Conservation (phyloP, 306 rosid species). For the Dalbergia cochinchinensis region DNA sequence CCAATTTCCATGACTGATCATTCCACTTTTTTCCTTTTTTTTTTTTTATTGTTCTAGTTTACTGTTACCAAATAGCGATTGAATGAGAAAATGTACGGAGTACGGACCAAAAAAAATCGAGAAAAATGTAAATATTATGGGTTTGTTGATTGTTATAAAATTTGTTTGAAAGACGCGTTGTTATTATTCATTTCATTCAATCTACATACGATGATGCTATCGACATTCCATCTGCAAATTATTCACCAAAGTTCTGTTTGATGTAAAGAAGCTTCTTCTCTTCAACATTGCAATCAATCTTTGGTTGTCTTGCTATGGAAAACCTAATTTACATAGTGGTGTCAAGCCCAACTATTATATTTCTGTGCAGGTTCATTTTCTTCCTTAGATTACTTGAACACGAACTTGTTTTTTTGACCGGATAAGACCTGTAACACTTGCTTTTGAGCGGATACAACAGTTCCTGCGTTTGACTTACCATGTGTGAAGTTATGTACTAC, state of each 20-base stretch:
- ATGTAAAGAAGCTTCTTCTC: neutral
- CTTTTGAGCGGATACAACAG: too few relatives aligned
- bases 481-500: too few relatives aligned
- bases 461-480: too few relatives aligned
- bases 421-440: too few relatives aligned
- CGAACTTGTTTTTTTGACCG: neutral
- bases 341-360: neutral
- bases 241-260: neutral
- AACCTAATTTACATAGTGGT: neutral
- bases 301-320: neutral
- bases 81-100: neutral
- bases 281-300: neutral
- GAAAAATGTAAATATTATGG: neutral
- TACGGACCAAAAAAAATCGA: too few relatives aligned
- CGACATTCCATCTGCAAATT: neutral
- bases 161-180: neutral
- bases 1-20: neutral
- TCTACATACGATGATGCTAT: neutral
- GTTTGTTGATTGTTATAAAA: neutral
- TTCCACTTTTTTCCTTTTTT: neutral
- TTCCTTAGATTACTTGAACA: neutral
- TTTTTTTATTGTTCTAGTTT: neutral
- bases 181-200: neutral
- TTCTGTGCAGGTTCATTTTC: neutral
- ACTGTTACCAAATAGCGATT: neutral